Evolutionary conservation across 495 filamentous ascomycete species (phyloP).

Genomic region (Penicillium crystallinum): DNA sequence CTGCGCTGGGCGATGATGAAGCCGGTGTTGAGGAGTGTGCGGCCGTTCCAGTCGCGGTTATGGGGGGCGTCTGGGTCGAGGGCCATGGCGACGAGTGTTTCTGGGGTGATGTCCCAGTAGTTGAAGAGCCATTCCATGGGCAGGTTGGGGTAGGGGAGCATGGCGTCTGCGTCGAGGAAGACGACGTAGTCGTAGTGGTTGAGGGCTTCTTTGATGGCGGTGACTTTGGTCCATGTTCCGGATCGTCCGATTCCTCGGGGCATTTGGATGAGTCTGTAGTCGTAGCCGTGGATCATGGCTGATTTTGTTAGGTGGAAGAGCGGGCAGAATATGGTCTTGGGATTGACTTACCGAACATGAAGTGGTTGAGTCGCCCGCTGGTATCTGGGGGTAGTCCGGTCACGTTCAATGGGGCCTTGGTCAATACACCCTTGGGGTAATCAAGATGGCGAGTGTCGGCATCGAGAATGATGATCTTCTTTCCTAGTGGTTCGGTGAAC

Average conservation of each 20-base stretch:
- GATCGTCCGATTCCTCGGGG: constrained; percentile 15
- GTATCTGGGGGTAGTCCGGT: constrained; percentile 13
- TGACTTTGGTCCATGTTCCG: constrained; percentile 47
- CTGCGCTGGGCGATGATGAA: constrained; percentile 37
- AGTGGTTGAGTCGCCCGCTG: constrained; percentile 37
- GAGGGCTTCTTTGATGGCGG: constrained; percentile 40
- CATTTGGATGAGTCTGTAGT: constrained; percentile 46
- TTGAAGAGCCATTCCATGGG: constrained; percentile 52
- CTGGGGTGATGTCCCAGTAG: constrained; percentile 43
- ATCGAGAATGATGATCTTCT: constrained; percentile 35
- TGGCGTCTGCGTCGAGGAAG: constrained; percentile 47
- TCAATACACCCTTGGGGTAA: constrained; percentile 25
- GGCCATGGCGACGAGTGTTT: constrained; percentile 43
- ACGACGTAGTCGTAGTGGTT: constrained; percentile 44
- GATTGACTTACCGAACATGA: constrained; percentile 26
- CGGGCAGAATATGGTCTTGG: not conserved
- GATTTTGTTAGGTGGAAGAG: not conserved
- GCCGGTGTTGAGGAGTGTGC: constrained; percentile 34
- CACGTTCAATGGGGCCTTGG: constrained; percentile 13
- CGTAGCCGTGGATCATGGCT: constrained; percentile 50
- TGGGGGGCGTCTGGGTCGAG: constrained; percentile 28
- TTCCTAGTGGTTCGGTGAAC: constrained; percentile 23
- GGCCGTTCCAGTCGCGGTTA: constrained; percentile 27
- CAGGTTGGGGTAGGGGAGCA: constrained; percentile 43
- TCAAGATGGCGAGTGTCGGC: constrained; percentile 34